A percentile compares a stretch with the other conserved stretches of the same genome.
Evolutionary conservation across 2,329 filamentous ascomycete genomes (phyloP).

Genomic region (Aspergillus niger): DNA sequence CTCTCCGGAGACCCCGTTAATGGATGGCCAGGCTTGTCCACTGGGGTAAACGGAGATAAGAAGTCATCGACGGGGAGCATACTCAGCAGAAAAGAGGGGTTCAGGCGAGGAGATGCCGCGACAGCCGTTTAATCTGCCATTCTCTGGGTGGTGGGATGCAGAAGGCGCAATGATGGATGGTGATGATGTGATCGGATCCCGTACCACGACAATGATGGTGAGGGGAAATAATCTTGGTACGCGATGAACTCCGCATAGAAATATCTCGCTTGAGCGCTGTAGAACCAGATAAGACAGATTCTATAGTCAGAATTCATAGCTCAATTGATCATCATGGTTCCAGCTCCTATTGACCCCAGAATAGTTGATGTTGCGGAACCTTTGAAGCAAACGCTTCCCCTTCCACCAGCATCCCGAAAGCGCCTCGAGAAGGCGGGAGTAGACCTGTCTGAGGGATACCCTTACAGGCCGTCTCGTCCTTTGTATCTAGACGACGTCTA

Average conservation of each 20-base stretch:
- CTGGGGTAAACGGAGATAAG: constrained; percentile 9
- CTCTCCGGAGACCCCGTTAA: constrained; percentile 6
- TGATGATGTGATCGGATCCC: constrained; percentile 36
- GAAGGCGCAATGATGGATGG: constrained; percentile 31
- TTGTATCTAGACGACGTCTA: constrained; percentile 70
- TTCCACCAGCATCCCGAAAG: constrained; percentile 60
- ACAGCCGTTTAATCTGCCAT: background rate
- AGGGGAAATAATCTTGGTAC: background rate
- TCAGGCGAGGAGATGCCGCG: background rate
- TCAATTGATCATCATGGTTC: constrained; percentile 49
- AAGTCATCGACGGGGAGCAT: constrained; percentile 6
- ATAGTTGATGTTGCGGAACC: constrained; percentile 66
- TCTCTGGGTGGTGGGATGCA: background rate
- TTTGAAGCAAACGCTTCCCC: constrained; percentile 63
- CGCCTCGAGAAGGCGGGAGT: constrained; percentile 69
- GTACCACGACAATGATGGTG: background rate
- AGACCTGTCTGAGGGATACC: constrained; percentile 70
- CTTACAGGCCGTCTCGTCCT: constrained; percentile 67
- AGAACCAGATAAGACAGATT: background rate
- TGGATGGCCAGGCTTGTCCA: constrained; percentile 12
- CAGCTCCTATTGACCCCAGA: constrained; percentile 61
- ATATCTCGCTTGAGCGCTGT: background rate
- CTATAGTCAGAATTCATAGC: background rate
- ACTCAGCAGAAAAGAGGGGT: constrained; percentile 7
- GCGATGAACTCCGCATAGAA: background rate